Evolutionary conservation across 768 basidiomycete species (phyloP), one percentile per base, ranked within the genome.

Genomic region (Leucosporidium scottii): DNA sequence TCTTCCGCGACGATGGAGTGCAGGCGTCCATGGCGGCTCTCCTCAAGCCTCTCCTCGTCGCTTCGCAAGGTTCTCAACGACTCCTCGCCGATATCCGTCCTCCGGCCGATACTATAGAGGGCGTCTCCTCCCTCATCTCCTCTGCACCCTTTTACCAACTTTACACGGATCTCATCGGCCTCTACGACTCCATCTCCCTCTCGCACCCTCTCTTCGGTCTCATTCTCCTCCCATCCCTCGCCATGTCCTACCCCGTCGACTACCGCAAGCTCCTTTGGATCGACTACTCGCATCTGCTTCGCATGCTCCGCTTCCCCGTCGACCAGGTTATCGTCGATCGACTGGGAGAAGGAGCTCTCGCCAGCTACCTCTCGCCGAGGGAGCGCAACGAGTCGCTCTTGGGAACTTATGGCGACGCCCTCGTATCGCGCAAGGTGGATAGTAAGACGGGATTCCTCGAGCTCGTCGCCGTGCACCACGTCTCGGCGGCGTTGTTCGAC

Each of bases 101-200:
- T 2, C 4, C 51, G 4, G 10, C 27, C 20, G 25, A n/a, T 7
- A 63, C 61, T 4, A 44, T 72, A 47, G 71, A 72, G 23, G 58
- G 44, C 28, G 63, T 72, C 23, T 69, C 64, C 10, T 25, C 61
- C 30, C 39, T 20, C 34, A 54, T 69, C 59, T 60, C 56, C 56
- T 64, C 67, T 13, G 67, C 71, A 21, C 67, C 71, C 21, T 97
- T 97, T 81, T 96, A 86, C 81, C 92, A 94, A 77, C 91, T 88
- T 75, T 98, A 92, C 79, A 88, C 88, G 20, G 93, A 96, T 78
- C 87, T 96, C 75, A 82, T 94, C 64, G 86, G 84, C 1, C 80
- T 97, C n/a, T 98, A 93, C 78, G 89, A 91, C 74, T 84, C 91
- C 5, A 86, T 92, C 72, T 97, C 93, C 12, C 93, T 93, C 77